A percentile compares a stretch with the other conserved stretches of the same genome.
Conservation (phyloP, 495 filamentous ascomycete genomes). For the Hypoxylon trugodes region DNA sequence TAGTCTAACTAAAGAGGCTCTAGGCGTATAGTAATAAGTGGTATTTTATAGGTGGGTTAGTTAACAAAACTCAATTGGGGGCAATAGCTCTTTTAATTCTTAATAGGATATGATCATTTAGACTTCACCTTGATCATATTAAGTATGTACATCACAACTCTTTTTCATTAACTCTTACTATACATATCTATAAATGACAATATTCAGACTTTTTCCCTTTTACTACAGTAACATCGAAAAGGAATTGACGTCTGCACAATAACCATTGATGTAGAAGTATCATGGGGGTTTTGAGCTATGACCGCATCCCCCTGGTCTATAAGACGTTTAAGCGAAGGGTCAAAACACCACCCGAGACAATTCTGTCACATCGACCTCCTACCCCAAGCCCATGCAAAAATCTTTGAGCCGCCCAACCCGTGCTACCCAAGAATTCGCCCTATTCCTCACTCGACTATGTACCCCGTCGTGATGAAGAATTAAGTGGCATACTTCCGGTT, state of each 20-base stretch:
- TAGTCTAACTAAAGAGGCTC: too few species aligned
- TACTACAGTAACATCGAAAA: slow-evolving; percentile 2
- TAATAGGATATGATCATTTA: neutral
- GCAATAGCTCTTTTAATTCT: neutral
- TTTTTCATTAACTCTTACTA: neutral
- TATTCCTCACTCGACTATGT: slow-evolving; percentile 21
- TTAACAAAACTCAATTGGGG: slow-evolving; percentile 4
- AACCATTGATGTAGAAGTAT: slow-evolving; percentile 3
- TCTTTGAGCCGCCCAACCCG: slow-evolving; percentile 28
- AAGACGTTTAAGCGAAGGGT: slow-evolving; percentile 40
- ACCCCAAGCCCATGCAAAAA: slow-evolving; percentile 41
- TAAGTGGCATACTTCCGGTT: slow-evolving; percentile 37
- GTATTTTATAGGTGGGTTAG: slow-evolving; percentile 15
- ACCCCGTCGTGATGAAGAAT: slow-evolving; percentile 21
- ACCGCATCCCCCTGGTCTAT: slow-evolving; percentile 31
- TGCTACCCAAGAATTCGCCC: slow-evolving; percentile 18
- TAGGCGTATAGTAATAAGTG: slow-evolving; percentile 29
- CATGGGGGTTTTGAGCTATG: slow-evolving; percentile 36
- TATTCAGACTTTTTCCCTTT: slow-evolving; percentile 9
- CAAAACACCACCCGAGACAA: slow-evolving; percentile 59
- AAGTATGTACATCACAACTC: neutral
- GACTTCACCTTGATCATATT: neutral
- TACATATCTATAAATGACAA: neutral
- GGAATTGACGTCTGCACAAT: slow-evolving; percentile 1
- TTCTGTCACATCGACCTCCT: slow-evolving; percentile 56